Percentiles rank a stretch among this genome's conserved stretches.
These are phyloP conservation scores for Blastobotrys ciferrii DNA, from an alignment of 1,139 yeast species.

Conservation along the genomic window DNA sequence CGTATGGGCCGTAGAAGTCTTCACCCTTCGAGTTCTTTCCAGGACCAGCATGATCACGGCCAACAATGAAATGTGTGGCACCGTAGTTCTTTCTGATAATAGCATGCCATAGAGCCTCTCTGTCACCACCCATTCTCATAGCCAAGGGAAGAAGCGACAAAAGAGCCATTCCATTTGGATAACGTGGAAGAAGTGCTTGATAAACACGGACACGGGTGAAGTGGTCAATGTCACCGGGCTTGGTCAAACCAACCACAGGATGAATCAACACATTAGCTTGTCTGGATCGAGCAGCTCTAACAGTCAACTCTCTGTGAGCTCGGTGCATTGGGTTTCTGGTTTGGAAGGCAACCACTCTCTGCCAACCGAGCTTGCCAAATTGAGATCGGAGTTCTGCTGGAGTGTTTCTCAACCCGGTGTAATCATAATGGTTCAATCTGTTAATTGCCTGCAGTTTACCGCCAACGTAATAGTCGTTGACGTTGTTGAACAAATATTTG, in stretches of 20 bases:
- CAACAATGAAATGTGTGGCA: slow-evolving; percentile 95
- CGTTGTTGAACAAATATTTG: slow-evolving; percentile 65
- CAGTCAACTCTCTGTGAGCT: slow-evolving; percentile 94
- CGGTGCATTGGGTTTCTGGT: slow-evolving; percentile 99
- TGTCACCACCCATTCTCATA: slow-evolving; percentile 99
- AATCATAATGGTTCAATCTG: slow-evolving; percentile 88
- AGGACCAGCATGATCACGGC: slow-evolving; percentile 98
- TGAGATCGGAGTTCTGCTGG: slow-evolving; percentile 88
- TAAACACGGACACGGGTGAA: slow-evolving; percentile 96
- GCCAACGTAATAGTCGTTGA: slow-evolving; percentile 84
- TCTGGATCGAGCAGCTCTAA: slow-evolving; percentile 83
- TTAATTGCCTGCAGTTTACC: slow-evolving; percentile 82
- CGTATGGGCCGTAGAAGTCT: slow-evolving; percentile 95
- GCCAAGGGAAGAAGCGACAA: slow-evolving; percentile 88
- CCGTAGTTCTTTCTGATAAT: slow-evolving; percentile 95
- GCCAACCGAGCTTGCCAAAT: slow-evolving; percentile 80
- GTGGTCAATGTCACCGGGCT: slow-evolving; percentile 97
- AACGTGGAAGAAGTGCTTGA: slow-evolving; percentile 85
- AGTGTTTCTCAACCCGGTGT: slow-evolving; percentile 80
- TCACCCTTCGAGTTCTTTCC: slow-evolving; percentile 91
- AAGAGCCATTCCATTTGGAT: slow-evolving; percentile 91
- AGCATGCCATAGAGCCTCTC: slow-evolving; percentile 98
- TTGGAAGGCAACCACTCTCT: slow-evolving; percentile 92
- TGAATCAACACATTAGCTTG: slow-evolving; percentile 83
- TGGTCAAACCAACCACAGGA: slow-evolving; percentile 95